These are phyloP conservation scores for Heterobasidion irregulare DNA, from an alignment of 1,284 basidiomycete genomes.

Conservation along the genomic window DNA sequence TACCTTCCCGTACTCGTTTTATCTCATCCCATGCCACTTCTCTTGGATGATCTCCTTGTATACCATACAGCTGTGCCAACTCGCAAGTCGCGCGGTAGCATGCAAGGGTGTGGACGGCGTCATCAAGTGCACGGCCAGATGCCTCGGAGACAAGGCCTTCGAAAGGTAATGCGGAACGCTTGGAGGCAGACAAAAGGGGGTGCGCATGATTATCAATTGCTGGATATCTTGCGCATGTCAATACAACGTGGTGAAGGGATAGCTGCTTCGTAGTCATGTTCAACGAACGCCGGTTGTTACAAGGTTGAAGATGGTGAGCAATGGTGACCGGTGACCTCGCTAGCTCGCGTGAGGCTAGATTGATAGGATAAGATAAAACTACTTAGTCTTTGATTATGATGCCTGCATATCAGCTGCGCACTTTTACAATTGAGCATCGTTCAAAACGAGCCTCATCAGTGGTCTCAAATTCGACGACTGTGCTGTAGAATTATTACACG, in stretches of 20 bases:
- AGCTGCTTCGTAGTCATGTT: not conserved
- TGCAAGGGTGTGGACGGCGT: slow-evolving; percentile 48
- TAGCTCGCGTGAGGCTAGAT: too few relatives aligned
- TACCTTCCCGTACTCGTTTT: slow-evolving; percentile 32
- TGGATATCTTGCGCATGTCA: slow-evolving; percentile 23
- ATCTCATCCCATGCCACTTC: slow-evolving; percentile 50
- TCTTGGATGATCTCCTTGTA: slow-evolving; percentile 12
- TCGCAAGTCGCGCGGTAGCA: slow-evolving; percentile 48
- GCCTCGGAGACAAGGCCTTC: slow-evolving; percentile 64
- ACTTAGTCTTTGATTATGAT: too few relatives aligned
- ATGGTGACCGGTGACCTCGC: too few relatives aligned
- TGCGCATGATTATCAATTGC: slow-evolving; percentile 73
- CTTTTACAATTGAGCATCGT: too few relatives aligned
- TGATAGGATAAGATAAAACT: too few relatives aligned
- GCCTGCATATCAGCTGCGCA: too few relatives aligned
- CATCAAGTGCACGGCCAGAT: slow-evolving; percentile 38
- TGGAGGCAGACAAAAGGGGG: slow-evolving; percentile 43
- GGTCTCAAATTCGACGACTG: too few relatives aligned
- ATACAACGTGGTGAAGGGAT: not conserved
- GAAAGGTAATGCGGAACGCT: slow-evolving; percentile 41
- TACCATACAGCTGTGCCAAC: slow-evolving; percentile 38
- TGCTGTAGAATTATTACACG: too few relatives aligned
- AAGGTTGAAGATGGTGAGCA: too few relatives aligned
- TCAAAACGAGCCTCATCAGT: too few relatives aligned
- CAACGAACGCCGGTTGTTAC: too few relatives aligned